Base-by-base conservation (phyloP, 2,329 filamentous ascomycete species). In the Aureobasidium sp. region DNA sequence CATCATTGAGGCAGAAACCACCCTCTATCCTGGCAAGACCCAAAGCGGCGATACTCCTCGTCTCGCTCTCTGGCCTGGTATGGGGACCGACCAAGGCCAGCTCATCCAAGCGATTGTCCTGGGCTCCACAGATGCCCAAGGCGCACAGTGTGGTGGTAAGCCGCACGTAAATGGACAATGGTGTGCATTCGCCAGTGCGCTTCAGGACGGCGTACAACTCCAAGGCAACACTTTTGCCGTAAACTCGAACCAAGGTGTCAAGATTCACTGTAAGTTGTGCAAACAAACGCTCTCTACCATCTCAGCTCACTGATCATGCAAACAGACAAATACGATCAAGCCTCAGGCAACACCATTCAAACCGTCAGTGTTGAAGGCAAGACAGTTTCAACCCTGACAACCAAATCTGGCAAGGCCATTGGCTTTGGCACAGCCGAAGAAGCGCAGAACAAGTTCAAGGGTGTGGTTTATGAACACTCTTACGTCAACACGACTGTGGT, bases 31-130 rank as follows among this genome's bases (percentile, higher is more conserved):
- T 4, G 77, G 78, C 4, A 67, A 72, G 0, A 65, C 68, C 1
- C 77, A 78, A 1, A 73, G 67, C 37, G 71, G 72, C 39, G 72
- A 70, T 42, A 69, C 68, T 5, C 75, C 76, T 33, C 71, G 73
- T 60, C 65, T 74, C 22, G 77, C 76, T 7, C 70, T 80, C 19
- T 80, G 77, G 78, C 75, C 79, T 17, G 78, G 78, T 14, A 79
- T 79, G 77, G 77, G 77, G 4, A 79, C 77, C 5, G 76, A 74
- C 4, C 73, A 74, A n/a, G 77, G 75, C 27, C 74, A 79, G 61
- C 65, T 80, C 67, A 76, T 80, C 62, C 77, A 80, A 70, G 77
- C 76, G 4, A 77, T 80, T 24, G 61, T 58, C 24, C 50, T 63
- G 27, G 57, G 22, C 24, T 60, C 56, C 5, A 39, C 47, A 39